Percentiles rank a stretch among this genome's conserved stretches.
Evolutionary conservation across 345 rosid species (phyloP).

Genomic region (Garcia nutans): DNA sequence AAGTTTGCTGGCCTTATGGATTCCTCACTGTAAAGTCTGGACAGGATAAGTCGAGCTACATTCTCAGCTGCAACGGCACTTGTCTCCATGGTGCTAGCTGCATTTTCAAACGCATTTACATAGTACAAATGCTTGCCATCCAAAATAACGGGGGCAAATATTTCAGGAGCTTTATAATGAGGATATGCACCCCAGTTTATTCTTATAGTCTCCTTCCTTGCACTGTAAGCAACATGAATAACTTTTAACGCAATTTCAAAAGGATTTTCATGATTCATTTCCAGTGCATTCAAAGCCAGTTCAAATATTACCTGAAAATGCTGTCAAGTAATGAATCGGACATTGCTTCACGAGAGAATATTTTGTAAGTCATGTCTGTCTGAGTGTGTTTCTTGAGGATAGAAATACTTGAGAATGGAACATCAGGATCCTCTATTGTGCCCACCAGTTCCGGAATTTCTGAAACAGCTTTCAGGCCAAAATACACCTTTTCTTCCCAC

Average conservation of each 20-base stretch:
- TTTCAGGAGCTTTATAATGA: conserved; percentile 76
- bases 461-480: conserved; percentile 54
- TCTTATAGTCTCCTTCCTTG: conserved; percentile 58
- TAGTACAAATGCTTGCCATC: conserved; percentile 80
- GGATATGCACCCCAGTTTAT: conserved; percentile 99
- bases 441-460: conserved; percentile 80
- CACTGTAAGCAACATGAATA: conserved; percentile 31
- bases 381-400: conserved; percentile 54
- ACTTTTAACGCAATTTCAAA: neutral
- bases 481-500: conserved; percentile 61
- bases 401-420: conserved; percentile 85
- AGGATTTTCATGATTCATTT: neutral
- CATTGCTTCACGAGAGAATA: conserved; percentile 64
- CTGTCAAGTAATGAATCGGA: conserved; percentile 65
- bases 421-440: conserved; percentile 68
- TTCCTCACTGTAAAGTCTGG: conserved; percentile 43
- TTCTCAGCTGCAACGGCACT: conserved; percentile 94
- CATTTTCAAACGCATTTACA: conserved; percentile 87
- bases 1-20: conserved; percentile 24
- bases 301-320: conserved; percentile 68
- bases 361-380: conserved; percentile 66
- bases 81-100: conserved; percentile 93
- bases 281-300: neutral
- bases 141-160: conserved; percentile 77
- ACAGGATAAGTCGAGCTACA: conserved; percentile 71